Evolutionary conservation across 345 rosid genomes (phyloP).

Genomic region (Abelmoschus esculentus): DNA sequence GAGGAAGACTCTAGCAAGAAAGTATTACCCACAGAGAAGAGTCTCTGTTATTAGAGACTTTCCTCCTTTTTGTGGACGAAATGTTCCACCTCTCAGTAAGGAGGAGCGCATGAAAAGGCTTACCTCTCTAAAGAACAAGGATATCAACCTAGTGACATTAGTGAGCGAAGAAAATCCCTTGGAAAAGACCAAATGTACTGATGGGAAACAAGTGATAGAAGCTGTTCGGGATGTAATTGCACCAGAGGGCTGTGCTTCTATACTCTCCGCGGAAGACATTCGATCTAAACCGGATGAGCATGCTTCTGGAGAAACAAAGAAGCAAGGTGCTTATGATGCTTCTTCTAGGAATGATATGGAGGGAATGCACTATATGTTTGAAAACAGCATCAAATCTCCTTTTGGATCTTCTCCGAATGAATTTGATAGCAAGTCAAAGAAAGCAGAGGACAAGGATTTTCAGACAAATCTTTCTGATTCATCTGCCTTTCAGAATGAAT

Average conservation of each 20-base stretch:
- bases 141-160: constrained; percentile 8
- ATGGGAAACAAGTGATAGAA: constrained; percentile 17
- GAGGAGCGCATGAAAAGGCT: constrained; percentile 9
- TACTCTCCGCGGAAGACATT: constrained; percentile 5
- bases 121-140: constrained; percentile 9
- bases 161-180: constrained; percentile 6
- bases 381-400: constrained; percentile 11
- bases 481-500: constrained; percentile 8
- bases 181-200: constrained; percentile 10
- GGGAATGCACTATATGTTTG: constrained; percentile 6
- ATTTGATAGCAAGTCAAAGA: constrained; percentile 6
- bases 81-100: constrained; percentile 18
- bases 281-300: constrained; percentile 12
- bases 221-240: constrained; percentile 16
- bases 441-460: background rate
- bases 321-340: constrained; percentile 13
- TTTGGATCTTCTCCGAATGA: constrained; percentile 16
- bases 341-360: constrained; percentile 11
- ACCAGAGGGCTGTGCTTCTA: constrained; percentile 5
- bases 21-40: constrained; percentile 41
- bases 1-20: constrained; percentile 17
- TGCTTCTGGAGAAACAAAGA: constrained; percentile 11
- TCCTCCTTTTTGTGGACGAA: constrained; percentile 45
- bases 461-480: constrained; percentile 16
- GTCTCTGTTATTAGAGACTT: constrained; percentile 37